phyloP scores from a whole-genome alignment of 2,329 filamentous ascomycete genomes.

The Nectriaceae sp. region DNA sequence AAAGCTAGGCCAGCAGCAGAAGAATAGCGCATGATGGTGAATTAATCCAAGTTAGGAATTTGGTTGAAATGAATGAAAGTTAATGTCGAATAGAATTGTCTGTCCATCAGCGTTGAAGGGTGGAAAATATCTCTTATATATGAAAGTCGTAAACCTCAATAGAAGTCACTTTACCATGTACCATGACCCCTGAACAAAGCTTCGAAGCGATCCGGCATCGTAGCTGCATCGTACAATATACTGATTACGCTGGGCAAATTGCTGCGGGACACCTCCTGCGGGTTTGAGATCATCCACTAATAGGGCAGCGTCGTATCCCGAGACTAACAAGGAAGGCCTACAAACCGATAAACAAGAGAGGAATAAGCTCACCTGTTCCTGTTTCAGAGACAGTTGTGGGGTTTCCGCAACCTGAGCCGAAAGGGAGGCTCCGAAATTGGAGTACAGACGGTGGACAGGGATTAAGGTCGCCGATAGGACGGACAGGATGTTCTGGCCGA shows the following conservation, averaged over 20 bases:
- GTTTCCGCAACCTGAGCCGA: slow-evolving; percentile 14
- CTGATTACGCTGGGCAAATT: slow-evolving; percentile 18
- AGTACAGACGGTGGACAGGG: slow-evolving; percentile 10
- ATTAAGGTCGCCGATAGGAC: not conserved
- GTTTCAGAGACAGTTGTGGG: slow-evolving; percentile 30
- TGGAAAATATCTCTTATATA: too few species aligned
- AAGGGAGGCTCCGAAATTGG: slow-evolving; percentile 25
- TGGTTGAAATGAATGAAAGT: slow-evolving; percentile 18
- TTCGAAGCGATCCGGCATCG: slow-evolving; percentile 12
- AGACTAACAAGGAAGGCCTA: slow-evolving; percentile 22
- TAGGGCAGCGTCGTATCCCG: slow-evolving; percentile 13
- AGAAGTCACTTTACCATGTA: too few species aligned
- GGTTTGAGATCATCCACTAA: slow-evolving; percentile 29
- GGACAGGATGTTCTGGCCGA: not conserved
- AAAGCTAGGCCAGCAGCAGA: slow-evolving; percentile 19
- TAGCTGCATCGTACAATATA: slow-evolving; percentile 21
- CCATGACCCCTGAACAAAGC: too few species aligned
- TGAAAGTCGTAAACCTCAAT: too few species aligned
- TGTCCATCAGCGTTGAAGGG: too few species aligned
- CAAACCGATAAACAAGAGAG: slow-evolving; percentile 22
- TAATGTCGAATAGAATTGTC: slow-evolving; percentile 15
- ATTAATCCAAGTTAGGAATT: too few species aligned
- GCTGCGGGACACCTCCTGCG: slow-evolving; percentile 9
- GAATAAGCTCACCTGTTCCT: slow-evolving; percentile 21
- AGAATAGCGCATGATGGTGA: slow-evolving; percentile 6